Evolutionary conservation across 805 yeast species (phyloP).

Genomic region (Kodamaea lidongshanica): DNA sequence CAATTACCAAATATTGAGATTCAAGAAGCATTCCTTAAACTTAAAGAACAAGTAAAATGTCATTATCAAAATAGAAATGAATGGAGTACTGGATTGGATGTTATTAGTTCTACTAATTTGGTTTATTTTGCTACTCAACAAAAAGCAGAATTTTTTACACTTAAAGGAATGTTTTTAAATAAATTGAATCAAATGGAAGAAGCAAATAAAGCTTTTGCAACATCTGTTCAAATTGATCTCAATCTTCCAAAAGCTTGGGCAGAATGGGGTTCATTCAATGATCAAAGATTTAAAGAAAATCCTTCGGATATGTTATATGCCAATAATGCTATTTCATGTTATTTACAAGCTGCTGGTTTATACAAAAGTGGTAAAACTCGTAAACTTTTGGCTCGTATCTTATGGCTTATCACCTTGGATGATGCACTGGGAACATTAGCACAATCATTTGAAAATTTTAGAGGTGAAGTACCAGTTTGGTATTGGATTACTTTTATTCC

Average conservation of each 20-base stretch:
- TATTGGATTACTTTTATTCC: conserved; percentile 98
- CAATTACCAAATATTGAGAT: conserved; percentile 96
- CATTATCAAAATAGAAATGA: conserved; percentile 91
- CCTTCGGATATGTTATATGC: conserved; percentile 80
- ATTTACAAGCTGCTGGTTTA: conserved; percentile 94
- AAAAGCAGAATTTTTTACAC: conserved; percentile 94
- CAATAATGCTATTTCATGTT: conserved; percentile 90
- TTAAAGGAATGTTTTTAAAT: conserved; percentile 96
- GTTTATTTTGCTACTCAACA: conserved; percentile 96
- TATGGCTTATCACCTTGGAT: conserved; percentile 91
- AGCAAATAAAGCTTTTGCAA: conserved; percentile 96
- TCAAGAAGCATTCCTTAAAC: conserved; percentile 92
- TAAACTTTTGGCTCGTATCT: conserved; percentile 75
- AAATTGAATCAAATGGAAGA: conserved; percentile 86
- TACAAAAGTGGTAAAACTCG: conserved; percentile 91
- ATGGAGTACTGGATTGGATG: conserved; percentile 91
- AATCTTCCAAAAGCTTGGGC: conserved; percentile 98
- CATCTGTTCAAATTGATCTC: conserved; percentile 93
- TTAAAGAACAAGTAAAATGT: conserved; percentile 96
- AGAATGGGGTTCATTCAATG: conserved; percentile 97
- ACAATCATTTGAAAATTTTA: conserved; percentile 82
- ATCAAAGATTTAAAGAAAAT: conserved; percentile 75
- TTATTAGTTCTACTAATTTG: conserved; percentile 90
- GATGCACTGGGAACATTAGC: conserved; percentile 76
- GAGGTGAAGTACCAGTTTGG: conserved; percentile 98